A percentile compares a stretch with the other conserved stretches of the same genome.
These are phyloP conservation scores for Eurotiales sp. DNA, from an alignment of 2,329 filamentous ascomycete genomes.

Conservation along the genomic window DNA sequence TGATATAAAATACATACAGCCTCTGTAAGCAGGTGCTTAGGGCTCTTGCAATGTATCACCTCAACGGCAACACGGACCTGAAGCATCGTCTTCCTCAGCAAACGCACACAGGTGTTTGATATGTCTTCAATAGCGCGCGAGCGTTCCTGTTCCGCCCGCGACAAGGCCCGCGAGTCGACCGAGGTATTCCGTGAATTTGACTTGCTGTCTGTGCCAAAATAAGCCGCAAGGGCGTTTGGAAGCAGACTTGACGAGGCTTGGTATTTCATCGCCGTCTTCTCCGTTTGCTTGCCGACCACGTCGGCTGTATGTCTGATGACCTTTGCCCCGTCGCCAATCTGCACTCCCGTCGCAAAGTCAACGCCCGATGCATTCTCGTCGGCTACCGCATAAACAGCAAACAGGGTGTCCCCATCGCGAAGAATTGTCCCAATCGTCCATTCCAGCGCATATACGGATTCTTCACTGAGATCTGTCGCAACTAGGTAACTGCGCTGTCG, in stretches of 20 bases:
- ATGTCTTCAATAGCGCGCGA: conserved; percentile 78
- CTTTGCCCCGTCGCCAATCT: conserved; percentile 68
- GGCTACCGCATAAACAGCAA: conserved; percentile 90
- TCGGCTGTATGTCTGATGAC: conserved; percentile 72
- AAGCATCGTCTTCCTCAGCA: conserved; percentile 84
- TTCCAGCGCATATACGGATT: conserved; percentile 90
- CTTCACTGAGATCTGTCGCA: conserved; percentile 91
- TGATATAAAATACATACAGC: conserved; percentile 50
- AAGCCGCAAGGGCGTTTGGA: conserved; percentile 30
- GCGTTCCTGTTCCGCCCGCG: conserved; percentile 71
- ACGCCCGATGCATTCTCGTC: conserved; percentile 60
- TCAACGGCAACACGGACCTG: conserved; percentile 93
- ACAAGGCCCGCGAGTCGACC: conserved; percentile 49
- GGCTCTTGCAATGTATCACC: conserved; percentile 97
- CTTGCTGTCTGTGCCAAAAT: conserved; percentile 31
- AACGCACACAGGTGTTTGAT: conserved; percentile 75
- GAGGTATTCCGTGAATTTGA: conserved; percentile 41
- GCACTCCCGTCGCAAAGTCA: conserved; percentile 40
- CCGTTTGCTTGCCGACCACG: conserved; percentile 59
- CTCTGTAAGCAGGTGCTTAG: conserved; percentile 92
- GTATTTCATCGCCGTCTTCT: conserved; percentile 49
- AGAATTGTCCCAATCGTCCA: conserved; percentile 97
- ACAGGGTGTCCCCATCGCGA: conserved; percentile 86
- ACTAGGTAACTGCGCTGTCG: conserved; percentile 86
- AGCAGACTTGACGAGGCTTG: conserved; percentile 29